These are phyloP conservation scores for Aschersonia sp. DNA, from an alignment of 2,329 filamentous ascomycete genomes.

Conservation along the genomic window DNA sequence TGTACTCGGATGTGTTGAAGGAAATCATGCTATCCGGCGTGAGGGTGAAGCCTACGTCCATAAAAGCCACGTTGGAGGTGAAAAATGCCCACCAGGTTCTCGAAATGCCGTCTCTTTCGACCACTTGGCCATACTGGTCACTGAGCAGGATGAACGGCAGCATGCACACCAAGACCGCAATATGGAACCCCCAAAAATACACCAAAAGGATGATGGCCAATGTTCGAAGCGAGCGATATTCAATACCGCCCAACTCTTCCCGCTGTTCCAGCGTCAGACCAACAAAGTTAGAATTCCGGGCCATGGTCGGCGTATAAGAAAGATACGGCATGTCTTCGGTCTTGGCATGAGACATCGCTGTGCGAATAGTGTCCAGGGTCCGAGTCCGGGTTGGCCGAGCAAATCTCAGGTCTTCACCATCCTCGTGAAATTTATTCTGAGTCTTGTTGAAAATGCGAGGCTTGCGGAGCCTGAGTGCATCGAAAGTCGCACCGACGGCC, in stretches of 20 bases:
- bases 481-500: constrained; percentile 23
- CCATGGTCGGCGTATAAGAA: constrained; percentile 85
- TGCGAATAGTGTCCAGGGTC: constrained; percentile 45
- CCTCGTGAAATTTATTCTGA: constrained; percentile 24
- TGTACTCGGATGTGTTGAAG: constrained; percentile 64
- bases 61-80: constrained; percentile 77
- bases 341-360: constrained; percentile 38
- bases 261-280: constrained; percentile 81
- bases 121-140: constrained; percentile 45
- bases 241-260: constrained; percentile 90
- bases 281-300: constrained; percentile 83
- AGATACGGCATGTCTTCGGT: constrained; percentile 68
- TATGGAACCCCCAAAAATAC: constrained; percentile 76
- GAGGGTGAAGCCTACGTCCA: constrained; percentile 85
- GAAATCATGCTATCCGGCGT: constrained; percentile 90
- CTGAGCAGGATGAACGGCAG: constrained; percentile 66
- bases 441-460: constrained; percentile 22
- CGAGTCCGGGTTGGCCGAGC: constrained; percentile 20
- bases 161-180: constrained; percentile 60
- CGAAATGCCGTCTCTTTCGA: constrained; percentile 46
- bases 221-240: constrained; percentile 85
- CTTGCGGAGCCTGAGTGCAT: constrained; percentile 28
- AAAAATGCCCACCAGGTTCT: constrained; percentile 88
- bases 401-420: constrained; percentile 13
- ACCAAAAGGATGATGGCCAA: constrained; percentile 61